These are phyloP conservation scores for Wickerhamiella lipophila DNA, from an alignment of 805 yeast species.

Conservation along the genomic window DNA sequence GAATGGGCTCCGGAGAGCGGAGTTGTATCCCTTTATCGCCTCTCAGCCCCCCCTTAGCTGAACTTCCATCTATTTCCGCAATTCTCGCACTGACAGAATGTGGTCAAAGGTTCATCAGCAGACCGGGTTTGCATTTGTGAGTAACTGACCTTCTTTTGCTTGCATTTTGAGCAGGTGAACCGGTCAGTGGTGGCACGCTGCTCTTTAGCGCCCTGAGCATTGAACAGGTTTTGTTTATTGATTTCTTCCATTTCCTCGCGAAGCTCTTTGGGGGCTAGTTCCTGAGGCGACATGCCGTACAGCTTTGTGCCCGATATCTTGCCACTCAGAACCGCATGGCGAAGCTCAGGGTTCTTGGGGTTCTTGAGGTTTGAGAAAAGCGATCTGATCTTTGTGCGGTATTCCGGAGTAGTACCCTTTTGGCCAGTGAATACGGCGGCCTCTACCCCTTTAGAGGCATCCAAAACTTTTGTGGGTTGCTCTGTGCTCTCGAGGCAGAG, in stretches of 20 bases:
- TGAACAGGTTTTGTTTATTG: constrained; percentile 78
- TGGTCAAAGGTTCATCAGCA: constrained; percentile 97
- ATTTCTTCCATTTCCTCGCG: constrained; percentile 75
- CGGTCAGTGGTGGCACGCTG: constrained; percentile 93
- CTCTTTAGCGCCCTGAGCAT: constrained; percentile 95
- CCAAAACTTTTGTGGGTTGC: constrained; percentile 47
- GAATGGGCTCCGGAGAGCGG: too few relatives aligned
- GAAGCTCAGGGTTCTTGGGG: constrained; percentile 75
- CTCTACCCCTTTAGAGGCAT: constrained; percentile 61
- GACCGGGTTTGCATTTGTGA: constrained; percentile 97
- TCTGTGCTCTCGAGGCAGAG: constrained; percentile 65
- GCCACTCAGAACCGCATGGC: constrained; percentile 55
- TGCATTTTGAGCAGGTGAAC: constrained; percentile 95
- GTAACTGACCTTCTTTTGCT: constrained; percentile 90
- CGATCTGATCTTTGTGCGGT: constrained; percentile 74
- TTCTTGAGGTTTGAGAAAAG: constrained; percentile 78
- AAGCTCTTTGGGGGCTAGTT: constrained; percentile 86
- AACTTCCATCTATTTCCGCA: constrained; percentile 99
- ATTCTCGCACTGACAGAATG: constrained; percentile 93
- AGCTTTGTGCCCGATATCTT: constrained; percentile 53
- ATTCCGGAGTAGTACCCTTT: constrained; percentile 41
- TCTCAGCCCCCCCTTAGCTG: constrained; percentile 34
- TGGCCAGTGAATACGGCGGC: constrained; percentile 51
- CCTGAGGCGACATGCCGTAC: constrained; percentile 78
- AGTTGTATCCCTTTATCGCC: too few relatives aligned